phyloP scores from a whole-genome alignment of 1,284 basidiomycete species.

The Ustilago cynodontis region DNA sequence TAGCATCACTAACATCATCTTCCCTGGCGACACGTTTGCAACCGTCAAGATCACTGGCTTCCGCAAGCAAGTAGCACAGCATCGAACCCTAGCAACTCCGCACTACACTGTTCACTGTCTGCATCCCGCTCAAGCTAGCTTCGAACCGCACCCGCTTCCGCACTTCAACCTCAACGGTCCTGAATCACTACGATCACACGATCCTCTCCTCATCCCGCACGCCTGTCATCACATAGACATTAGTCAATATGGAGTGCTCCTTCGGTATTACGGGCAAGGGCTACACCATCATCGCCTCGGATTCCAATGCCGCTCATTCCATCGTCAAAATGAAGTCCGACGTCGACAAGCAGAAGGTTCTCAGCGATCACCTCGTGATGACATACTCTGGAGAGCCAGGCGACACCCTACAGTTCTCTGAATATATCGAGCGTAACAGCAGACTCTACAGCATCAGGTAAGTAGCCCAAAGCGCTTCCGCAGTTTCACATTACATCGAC shows the following conservation, averaged over 20 bases:
- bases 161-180: not conserved
- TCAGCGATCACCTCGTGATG: conserved; percentile 94
- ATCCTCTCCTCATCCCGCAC: not conserved
- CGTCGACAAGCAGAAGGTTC: conserved; percentile 94
- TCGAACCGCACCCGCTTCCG: not conserved
- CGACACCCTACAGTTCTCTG: conserved; percentile 96
- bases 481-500: not conserved
- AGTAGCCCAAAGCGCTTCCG: conserved; percentile 45
- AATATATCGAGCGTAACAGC: conserved; percentile 95
- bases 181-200: not conserved
- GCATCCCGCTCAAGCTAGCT: not conserved
- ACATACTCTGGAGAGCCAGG: conserved; percentile 92
- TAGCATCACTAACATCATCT: not conserved
- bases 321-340: conserved; percentile 98
- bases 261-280: conserved; percentile 72
- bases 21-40: too few species aligned
- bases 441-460: conserved; percentile 93
- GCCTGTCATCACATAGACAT: not conserved
- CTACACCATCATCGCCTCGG: conserved; percentile 76
- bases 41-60: not conserved
- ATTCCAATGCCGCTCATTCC: conserved; percentile 87
- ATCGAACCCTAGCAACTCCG: not conserved
- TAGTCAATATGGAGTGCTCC: conserved; percentile 71
- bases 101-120: not conserved
- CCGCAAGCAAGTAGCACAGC: not conserved